Conservation (phyloP, 2,329 filamentous ascomycete species). For the Cordyceps farinosa region DNA sequence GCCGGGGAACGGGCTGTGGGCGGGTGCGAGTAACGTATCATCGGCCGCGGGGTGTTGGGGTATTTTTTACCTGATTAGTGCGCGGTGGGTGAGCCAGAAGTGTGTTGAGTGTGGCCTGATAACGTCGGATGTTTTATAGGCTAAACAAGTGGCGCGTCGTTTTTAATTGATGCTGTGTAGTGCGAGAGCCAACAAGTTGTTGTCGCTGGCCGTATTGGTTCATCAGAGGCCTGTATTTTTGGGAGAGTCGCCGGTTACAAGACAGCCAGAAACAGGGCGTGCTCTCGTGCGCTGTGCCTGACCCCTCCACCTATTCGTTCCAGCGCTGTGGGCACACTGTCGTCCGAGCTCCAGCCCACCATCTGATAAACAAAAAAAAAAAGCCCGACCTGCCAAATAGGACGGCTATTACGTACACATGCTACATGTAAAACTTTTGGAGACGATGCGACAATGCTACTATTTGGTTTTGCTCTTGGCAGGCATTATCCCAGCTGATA, state of each 20-base stretch:
- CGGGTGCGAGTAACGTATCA: conserved; percentile 13
- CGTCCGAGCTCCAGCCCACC: not conserved
- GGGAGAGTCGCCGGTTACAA: no score
- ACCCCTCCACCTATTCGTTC: not conserved
- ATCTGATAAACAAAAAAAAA: conserved; percentile 7
- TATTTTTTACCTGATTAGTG: conserved; percentile 4
- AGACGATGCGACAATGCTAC: no score
- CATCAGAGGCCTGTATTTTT: not conserved
- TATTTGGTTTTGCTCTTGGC: not conserved
- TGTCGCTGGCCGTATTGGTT: not conserved
- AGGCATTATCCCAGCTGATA: not conserved
- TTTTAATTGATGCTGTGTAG: not conserved
- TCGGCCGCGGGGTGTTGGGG: conserved; percentile 6
- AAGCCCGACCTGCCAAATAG: not conserved
- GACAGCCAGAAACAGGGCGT: not conserved
- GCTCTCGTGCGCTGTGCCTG: not conserved
- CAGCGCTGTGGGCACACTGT: not conserved
- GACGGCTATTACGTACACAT: conserved; percentile 15
- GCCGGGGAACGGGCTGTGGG: not conserved
- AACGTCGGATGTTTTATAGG: no score
- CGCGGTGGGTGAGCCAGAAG: no score
- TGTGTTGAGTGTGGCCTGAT: not conserved
- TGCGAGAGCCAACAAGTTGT: no score
- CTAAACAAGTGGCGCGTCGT: no score
- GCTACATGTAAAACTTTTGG: conserved; percentile 1